A percentile compares a stretch with the other conserved stretches of the same genome.
Evolutionary conservation across 1,284 basidiomycete genomes (phyloP).

Genomic region (Trichosporon ovoides): DNA sequence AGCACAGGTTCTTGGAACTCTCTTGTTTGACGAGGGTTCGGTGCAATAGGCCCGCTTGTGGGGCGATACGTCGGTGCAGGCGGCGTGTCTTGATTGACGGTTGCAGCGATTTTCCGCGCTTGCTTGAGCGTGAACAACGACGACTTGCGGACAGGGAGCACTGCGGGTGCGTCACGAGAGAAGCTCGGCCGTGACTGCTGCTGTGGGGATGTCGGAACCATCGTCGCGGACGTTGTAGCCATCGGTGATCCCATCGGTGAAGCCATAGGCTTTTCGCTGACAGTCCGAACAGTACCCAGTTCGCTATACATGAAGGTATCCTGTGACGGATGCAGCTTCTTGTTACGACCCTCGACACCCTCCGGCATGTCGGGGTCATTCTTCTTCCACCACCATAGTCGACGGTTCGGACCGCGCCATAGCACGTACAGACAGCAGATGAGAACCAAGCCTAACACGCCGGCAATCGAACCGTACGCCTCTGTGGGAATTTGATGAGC

Average conservation of each 20-base stretch:
- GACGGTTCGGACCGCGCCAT: slow-evolving; percentile 1
- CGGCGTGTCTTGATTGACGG: neutral
- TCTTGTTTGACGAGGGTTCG: neutral
- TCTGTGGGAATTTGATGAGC: neutral
- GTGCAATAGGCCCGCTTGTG: neutral
- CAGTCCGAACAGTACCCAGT: neutral
- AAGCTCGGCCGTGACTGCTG: neutral
- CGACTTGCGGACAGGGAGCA: neutral
- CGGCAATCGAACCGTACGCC: slow-evolving; percentile 8
- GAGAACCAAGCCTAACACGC: neutral
- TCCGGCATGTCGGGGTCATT: neutral
- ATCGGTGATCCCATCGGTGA: no score
- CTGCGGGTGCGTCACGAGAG: neutral
- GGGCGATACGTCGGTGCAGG: neutral
- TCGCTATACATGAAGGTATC: neutral
- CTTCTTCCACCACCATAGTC: slow-evolving; percentile 6
- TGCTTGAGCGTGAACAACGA: neutral
- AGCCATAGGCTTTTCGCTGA: neutral
- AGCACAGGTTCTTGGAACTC: neutral
- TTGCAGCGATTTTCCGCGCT: neutral
- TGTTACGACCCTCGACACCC: neutral
- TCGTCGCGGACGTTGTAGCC: no score
- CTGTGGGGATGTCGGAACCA: neutral
- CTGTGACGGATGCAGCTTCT: neutral
- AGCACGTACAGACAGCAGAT: slow-evolving; percentile 4